These are phyloP conservation scores for Pythium chondricola DNA, from an alignment of 352 stramenopile species.

Conservation along the genomic window DNA sequence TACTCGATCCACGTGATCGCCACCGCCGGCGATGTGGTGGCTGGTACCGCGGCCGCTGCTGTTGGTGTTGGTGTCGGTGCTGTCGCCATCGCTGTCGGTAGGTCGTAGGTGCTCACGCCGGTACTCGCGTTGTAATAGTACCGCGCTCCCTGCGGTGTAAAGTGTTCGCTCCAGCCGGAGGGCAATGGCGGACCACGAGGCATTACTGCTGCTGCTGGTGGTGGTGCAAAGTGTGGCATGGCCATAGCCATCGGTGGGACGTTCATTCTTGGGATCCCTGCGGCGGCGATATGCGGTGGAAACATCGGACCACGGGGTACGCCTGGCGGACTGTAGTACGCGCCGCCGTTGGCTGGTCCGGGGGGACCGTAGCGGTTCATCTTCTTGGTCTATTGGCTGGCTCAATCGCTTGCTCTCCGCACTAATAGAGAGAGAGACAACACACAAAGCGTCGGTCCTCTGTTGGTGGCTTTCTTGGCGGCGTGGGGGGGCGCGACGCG, in stretches of 20 bases:
- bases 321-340: no score
- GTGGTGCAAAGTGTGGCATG: slow-evolving; percentile 1
- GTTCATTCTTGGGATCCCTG: no score
- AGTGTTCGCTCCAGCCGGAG: slow-evolving; percentile 53
- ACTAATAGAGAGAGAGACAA: not conserved
- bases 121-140: slow-evolving; percentile 63
- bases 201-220: not conserved
- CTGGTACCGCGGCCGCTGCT: not conserved
- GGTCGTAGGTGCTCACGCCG: slow-evolving; percentile 59
- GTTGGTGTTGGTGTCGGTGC: not conserved
- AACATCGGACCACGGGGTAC: no score
- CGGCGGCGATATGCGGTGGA: no score
- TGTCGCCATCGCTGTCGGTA: slow-evolving; percentile 11
- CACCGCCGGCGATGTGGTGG: not conserved
- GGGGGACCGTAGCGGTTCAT: no score
- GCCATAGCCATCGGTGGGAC: no score
- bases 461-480: no score
- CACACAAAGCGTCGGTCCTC: no score
- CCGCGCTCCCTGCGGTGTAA: slow-evolving; percentile 38
- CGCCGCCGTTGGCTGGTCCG: no score
- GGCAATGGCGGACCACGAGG: slow-evolving; percentile 18
- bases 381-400: no score
- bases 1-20: slow-evolving; percentile 65
- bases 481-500: not conserved
- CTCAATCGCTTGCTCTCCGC: not conserved